Evolutionary conservation across 2,329 filamentous ascomycete genomes (phyloP).

Genomic region (Trichoderma sp.): DNA sequence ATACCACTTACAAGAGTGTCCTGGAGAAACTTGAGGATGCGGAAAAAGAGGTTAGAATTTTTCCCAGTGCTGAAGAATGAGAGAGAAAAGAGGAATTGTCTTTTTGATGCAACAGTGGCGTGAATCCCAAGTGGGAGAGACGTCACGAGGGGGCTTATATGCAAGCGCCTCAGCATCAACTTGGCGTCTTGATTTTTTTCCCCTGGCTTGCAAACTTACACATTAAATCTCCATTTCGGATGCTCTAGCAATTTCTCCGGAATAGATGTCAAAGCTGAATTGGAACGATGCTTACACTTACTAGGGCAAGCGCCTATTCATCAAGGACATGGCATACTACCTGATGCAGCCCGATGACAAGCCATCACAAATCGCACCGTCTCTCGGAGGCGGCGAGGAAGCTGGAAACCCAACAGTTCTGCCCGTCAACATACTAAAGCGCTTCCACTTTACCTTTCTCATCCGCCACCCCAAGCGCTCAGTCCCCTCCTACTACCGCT

Average conservation of each 20-base stretch:
- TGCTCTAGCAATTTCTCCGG: not conserved
- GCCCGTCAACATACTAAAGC: constrained; percentile 71
- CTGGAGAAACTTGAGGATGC: constrained; percentile 75
- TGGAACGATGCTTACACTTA: constrained; percentile 35
- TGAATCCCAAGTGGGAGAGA: not conserved
- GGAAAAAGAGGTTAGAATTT: constrained; percentile 71
- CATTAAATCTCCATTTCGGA: constrained; percentile 20
- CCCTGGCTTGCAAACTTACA: not conserved
- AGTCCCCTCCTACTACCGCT: constrained; percentile 93
- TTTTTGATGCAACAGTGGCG: not conserved
- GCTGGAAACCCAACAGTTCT: constrained; percentile 82
- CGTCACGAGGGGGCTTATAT: not conserved
- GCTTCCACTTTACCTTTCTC: constrained; percentile 93
- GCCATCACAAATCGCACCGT: constrained; percentile 73
- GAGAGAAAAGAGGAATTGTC: not conserved
- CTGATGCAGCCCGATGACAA: constrained; percentile 75
- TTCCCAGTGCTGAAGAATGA: constrained; percentile 15
- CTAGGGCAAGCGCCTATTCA: constrained; percentile 89
- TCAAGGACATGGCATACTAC: constrained; percentile 98
- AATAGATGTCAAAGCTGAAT: not conserved
- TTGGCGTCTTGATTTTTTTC: not conserved
- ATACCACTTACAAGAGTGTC: constrained; percentile 76
- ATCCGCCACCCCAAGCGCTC: constrained; percentile 93
- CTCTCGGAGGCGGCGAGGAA: constrained; percentile 69
- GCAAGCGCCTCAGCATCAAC: not conserved